Percentiles rank a stretch among this genome's conserved stretches.
Conservation (phyloP, 768 basidiomycete genomes). For the Hysterangium stoloniferum region DNA sequence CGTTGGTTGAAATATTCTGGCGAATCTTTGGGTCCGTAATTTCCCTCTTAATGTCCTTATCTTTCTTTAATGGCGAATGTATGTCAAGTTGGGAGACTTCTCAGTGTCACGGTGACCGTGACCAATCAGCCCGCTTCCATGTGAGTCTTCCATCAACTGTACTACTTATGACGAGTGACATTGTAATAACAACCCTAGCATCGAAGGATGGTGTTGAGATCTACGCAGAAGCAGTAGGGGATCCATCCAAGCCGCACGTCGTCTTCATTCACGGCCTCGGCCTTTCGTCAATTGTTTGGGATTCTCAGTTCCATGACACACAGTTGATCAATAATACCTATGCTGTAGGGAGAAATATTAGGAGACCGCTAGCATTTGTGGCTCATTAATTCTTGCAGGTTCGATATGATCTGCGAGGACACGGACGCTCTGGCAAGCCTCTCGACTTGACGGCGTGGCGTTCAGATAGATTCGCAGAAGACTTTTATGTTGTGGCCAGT, state of each 20-base stretch:
- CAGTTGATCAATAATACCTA: neutral
- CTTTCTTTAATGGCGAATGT: no score
- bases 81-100: no score
- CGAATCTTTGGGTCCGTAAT: no score
- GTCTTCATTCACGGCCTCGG: constrained; percentile 37
- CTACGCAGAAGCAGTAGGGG: constrained; percentile 33
- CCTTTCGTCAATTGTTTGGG: constrained; percentile 29
- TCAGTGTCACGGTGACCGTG: no score
- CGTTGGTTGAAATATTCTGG: no score
- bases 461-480: constrained; percentile 24
- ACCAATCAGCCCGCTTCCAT: no score
- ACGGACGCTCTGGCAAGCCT: constrained; percentile 27
- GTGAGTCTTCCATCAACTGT: no score
- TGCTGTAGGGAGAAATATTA: neutral
- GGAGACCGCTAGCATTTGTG: neutral
- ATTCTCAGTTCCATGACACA: constrained; percentile 13
- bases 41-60: no score
- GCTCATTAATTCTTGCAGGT: constrained; percentile 18
- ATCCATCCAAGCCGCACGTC: constrained; percentile 29
- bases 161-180: no score
- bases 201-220: constrained; percentile 35
- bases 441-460: constrained; percentile 20
- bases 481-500: constrained; percentile 26
- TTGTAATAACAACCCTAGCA: no score
- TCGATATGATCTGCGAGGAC: constrained; percentile 29